Evolutionary conservation across 345 rosid genomes (phyloP).

Genomic region (Eucalyptus tenuipes): DNA sequence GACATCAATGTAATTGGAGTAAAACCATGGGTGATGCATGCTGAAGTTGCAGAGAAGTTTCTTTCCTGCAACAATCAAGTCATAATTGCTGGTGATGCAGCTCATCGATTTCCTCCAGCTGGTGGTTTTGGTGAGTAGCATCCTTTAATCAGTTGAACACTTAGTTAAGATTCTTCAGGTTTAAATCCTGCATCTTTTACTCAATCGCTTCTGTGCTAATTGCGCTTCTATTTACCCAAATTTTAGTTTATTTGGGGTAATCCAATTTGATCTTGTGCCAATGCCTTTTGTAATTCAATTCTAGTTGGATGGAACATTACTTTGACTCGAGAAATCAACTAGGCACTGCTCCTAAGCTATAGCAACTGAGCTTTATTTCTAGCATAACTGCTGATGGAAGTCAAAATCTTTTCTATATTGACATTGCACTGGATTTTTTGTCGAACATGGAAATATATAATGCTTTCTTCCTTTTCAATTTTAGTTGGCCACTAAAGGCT

Average conservation of each 20-base stretch:
- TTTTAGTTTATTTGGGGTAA: not conserved
- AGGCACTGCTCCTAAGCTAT: not conserved
- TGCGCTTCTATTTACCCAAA: not conserved
- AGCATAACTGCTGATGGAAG: not conserved
- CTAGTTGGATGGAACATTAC: not conserved
- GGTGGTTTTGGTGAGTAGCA: constrained; percentile 89
- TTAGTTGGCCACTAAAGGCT: not conserved
- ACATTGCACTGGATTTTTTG: not conserved
- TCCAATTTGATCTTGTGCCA: not conserved
- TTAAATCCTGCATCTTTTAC: not conserved
- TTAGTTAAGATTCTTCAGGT: not conserved
- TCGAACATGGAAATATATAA: not conserved
- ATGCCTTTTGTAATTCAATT: not conserved
- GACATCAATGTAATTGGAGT: constrained; percentile 65
- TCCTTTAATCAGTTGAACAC: not conserved
- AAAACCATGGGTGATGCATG: constrained; percentile 99
- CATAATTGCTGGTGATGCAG: constrained; percentile 91
- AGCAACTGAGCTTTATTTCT: not conserved
- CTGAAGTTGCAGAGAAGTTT: constrained; percentile 88
- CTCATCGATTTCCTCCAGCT: constrained; percentile 93
- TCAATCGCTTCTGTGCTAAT: not conserved
- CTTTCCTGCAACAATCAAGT: constrained; percentile 42
- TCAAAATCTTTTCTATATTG: not conserved
- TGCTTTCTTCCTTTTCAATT: not conserved
- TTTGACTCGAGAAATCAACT: not conserved